These are phyloP conservation scores for Batrachochytrium dendrobatidis DNA, from an alignment of 371 early-diverging fungal genomes.

Conservation along the genomic window DNA sequence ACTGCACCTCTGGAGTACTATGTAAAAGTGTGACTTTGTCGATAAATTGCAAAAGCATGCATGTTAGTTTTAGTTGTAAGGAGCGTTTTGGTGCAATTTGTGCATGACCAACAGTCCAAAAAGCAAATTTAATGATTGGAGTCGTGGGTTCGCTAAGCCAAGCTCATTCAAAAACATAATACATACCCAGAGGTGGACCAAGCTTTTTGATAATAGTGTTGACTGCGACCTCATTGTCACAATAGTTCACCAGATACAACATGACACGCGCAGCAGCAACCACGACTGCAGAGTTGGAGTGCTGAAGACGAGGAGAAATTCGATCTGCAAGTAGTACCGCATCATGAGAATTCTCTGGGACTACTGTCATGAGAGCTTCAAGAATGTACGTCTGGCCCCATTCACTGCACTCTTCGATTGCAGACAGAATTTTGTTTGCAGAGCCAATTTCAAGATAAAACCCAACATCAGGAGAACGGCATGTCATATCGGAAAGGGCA, in stretches of 20 bases:
- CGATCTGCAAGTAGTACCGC: conserved; percentile 85
- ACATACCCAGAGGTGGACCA: conserved; percentile 79
- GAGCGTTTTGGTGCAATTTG: no score
- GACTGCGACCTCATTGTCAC: conserved; percentile 61
- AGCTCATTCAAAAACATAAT: not conserved
- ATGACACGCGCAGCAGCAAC: conserved; percentile 69
- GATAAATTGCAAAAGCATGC: not conserved
- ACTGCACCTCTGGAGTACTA: conserved; percentile 87
- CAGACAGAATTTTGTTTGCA: conserved; percentile 80
- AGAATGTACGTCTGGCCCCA: conserved; percentile 96
- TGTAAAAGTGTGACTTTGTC: conserved; percentile 74
- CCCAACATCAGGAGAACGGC: conserved; percentile 61
- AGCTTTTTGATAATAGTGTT: conserved; percentile 66
- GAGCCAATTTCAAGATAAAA: conserved; percentile 65
- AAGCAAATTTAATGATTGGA: conserved; percentile 8
- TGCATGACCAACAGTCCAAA: no score
- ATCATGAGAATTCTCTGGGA: conserved; percentile 60
- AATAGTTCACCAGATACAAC: conserved; percentile 38
- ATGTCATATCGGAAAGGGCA: conserved; percentile 83
- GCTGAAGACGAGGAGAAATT: conserved; percentile 82
- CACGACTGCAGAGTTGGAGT: conserved; percentile 89
- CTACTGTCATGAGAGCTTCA: conserved; percentile 71
- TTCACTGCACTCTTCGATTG: conserved; percentile 76
- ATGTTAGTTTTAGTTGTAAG: no score
- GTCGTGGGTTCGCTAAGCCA: not conserved